These are phyloP conservation scores for Cryptosporidium parvum DNA, from an alignment of 169 alveolate species.

Conservation along the genomic window DNA sequence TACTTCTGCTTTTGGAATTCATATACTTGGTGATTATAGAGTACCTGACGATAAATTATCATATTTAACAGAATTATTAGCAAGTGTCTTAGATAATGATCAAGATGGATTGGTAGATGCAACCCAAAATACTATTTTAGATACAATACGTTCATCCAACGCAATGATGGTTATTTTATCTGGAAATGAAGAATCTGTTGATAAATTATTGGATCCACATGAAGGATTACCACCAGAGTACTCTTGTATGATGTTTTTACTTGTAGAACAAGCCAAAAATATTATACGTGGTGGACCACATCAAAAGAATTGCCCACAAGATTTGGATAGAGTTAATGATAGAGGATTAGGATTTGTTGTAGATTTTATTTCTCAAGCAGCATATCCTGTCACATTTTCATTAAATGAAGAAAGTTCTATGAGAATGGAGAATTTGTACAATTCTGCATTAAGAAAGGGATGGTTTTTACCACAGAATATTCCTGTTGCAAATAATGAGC, in stretches of 20 bases:
- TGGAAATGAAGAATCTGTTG: constrained; percentile 60
- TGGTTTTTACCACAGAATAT: constrained; percentile 70
- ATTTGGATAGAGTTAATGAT: constrained; percentile 43
- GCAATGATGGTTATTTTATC: constrained; percentile 74
- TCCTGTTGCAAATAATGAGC: constrained; percentile 56
- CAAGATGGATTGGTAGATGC: constrained; percentile 75
- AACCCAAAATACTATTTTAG: constrained; percentile 69
- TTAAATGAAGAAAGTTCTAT: constrained; percentile 72
- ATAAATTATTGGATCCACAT: constrained; percentile 40
- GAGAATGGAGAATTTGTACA: constrained; percentile 73
- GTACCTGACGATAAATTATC: constrained; percentile 68
- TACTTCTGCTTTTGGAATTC: constrained; percentile 66
- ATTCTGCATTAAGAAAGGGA: constrained; percentile 57
- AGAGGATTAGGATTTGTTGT: constrained; percentile 69
- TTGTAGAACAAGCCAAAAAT: constrained; percentile 72
- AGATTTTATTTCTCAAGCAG: constrained; percentile 73
- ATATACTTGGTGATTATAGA: constrained; percentile 28
- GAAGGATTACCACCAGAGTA: constrained; percentile 70
- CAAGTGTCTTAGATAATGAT: constrained; percentile 74
- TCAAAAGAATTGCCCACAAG: constrained; percentile 70
- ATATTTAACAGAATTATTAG: constrained; percentile 59
- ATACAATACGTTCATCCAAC: constrained; percentile 54
- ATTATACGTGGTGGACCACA: constrained; percentile 73
- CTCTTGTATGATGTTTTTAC: constrained; percentile 74
- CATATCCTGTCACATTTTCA: constrained; percentile 74